Evolutionary conservation across 257 asterid species (phyloP), one percentile per base, ranked within the genome.

Genomic region (Nicotiana noctiflora): DNA sequence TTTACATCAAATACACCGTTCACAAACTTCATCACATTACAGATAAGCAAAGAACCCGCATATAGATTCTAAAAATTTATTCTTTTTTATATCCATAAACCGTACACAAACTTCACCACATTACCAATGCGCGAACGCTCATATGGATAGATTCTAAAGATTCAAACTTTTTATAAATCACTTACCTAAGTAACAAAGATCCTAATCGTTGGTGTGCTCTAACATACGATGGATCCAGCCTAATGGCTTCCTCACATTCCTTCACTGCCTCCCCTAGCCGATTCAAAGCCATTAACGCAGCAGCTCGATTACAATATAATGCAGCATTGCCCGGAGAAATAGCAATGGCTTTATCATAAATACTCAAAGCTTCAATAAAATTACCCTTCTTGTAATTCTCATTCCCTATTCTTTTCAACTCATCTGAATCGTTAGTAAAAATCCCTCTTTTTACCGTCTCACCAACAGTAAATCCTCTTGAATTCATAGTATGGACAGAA

Each of bases 161-260:
- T 82, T 81, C 34, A 80, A 83, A 46, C 81, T 85, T 86, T 59
- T n/a, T 56, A 68, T 34, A 40, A 40, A 80, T 64, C 53, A 87
- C 86, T 86, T 88, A 92, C 96, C 94, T 88, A 82, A 90, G 84
- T 81, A 88, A 84, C 78, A 93, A 72, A 65, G 92, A 90, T 80
- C 94, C 97, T 80, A 93, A 85, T 4, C 94, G 94, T 52, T 89
- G 91, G 86, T 90, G 94, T 6, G 97, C 94, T 83, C 89, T 83
- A 29, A 86, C 90, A 76, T 91, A 93, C 23, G 90, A 84, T 18
- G 96, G 96, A 89, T 90, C 91, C 88, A 90, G 81, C 84, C 86
- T 80, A 81, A 90, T 86, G 11, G 97, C 96, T 85, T 90, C 93
- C 80, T 87, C 94, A 68, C 94, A 93, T 80, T 91, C 97, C 80